Evolutionary conservation across 148 eudicot genomes (phyloP).

Genomic region (Rhododendron griersonianum): DNA sequence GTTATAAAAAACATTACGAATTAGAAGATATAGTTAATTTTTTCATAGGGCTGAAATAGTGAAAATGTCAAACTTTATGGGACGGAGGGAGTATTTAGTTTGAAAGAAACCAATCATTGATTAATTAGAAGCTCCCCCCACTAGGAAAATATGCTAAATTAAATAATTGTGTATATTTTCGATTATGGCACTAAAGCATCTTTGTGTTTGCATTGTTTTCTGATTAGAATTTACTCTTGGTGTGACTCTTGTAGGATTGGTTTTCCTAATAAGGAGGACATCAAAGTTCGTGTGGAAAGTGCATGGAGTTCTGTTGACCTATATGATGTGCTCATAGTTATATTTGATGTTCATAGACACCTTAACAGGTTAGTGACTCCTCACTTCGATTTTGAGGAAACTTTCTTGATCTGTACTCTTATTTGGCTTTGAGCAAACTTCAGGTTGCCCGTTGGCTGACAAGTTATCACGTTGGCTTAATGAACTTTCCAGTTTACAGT

Average conservation of each 20-base stretch:
- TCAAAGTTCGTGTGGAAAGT: constrained; percentile 64
- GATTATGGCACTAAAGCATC: neutral
- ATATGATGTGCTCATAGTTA: constrained; percentile 80
- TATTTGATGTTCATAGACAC: constrained; percentile 96
- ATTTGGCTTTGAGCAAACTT: neutral
- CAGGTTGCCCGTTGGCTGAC: neutral
- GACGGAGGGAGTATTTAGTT: too few relatives aligned
- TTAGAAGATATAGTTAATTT: too few relatives aligned
- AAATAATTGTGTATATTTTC: neutral
- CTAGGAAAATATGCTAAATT: neutral
- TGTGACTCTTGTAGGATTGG: constrained; percentile 35
- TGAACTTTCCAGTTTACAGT: neutral
- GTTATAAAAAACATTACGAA: too few relatives aligned
- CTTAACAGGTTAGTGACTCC: constrained; percentile 53
- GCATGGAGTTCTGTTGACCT: constrained; percentile 80
- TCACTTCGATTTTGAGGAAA: neutral
- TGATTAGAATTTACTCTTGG: neutral
- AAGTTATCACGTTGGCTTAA: neutral
- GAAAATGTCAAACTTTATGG: too few relatives aligned
- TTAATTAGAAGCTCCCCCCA: neutral
- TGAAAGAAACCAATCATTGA: too few relatives aligned
- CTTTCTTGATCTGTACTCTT: neutral
- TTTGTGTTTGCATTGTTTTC: neutral
- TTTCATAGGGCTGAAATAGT: too few relatives aligned
- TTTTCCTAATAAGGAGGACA: constrained; percentile 63